These are phyloP conservation scores for Eucalyptus virginea DNA, from an alignment of 345 rosid genomes.

Conservation along the genomic window DNA sequence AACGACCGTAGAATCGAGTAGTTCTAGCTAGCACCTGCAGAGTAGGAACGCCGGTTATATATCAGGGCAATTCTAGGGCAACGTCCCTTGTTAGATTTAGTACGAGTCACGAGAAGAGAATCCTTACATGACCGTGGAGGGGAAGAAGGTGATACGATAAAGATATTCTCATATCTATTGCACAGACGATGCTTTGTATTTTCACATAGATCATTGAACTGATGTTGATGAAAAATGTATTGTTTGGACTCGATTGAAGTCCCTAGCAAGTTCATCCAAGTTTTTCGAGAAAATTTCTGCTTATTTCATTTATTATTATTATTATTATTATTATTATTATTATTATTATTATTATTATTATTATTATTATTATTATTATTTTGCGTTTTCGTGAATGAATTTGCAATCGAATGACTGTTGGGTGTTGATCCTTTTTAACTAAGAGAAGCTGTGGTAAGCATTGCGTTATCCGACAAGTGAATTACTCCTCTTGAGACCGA, in stretches of 20 bases:
- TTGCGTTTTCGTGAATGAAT: neutral
- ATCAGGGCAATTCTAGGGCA: neutral
- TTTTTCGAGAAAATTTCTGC: neutral
- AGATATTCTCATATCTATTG: neutral
- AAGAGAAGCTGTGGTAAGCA: neutral
- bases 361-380: neutral
- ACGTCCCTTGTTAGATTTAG: neutral
- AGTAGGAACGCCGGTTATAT: neutral
- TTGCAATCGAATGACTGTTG: neutral
- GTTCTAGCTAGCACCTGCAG: neutral
- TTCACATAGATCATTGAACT: neutral
- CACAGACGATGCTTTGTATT: neutral
- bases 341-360: neutral
- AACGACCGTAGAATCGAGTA: neutral
- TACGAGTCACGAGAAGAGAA: neutral
- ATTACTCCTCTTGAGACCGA: neutral
- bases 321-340: too few relatives aligned
- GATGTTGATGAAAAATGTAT: neutral
- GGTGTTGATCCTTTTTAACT: neutral
- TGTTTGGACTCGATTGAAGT: neutral
- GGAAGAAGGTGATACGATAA: neutral
- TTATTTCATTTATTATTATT: neutral
- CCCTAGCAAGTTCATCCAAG: neutral
- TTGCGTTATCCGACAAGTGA: neutral
- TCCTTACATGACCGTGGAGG: neutral